Conservation (phyloP, 129 eudicot genomes). For the Chrysanthemum seticuspe region DNA sequence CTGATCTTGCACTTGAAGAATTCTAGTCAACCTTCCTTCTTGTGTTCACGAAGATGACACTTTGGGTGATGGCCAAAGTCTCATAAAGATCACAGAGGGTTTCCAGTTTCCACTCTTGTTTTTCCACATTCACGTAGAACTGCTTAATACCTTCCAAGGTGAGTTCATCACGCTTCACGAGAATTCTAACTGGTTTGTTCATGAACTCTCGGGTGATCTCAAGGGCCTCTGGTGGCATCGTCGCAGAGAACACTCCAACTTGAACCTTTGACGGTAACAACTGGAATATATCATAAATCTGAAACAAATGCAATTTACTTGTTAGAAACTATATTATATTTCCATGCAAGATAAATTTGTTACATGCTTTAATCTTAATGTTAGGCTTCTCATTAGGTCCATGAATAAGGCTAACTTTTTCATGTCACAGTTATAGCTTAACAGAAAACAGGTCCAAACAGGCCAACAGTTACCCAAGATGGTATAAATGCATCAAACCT, state of each 20-base stretch:
- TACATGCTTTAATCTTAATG: neutral
- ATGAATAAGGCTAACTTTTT: too few relatives aligned
- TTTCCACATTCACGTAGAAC: constrained; percentile 69
- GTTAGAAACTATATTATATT: neutral
- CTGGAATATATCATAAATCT: constrained; percentile 69
- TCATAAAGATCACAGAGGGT: constrained; percentile 71
- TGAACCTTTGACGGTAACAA: constrained; percentile 64
- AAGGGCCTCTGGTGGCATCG: constrained; percentile 74
- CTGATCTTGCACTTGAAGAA: too few relatives aligned
- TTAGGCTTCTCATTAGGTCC: neutral
- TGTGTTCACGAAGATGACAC: constrained; percentile 82
- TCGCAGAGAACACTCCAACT: constrained; percentile 73
- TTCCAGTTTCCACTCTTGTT: constrained; percentile 82
- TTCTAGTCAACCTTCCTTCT: constrained; percentile 76
- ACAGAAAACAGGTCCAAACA: too few relatives aligned
- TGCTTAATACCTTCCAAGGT: constrained; percentile 74
- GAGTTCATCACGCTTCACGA: constrained; percentile 64
- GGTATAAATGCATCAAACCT: too few relatives aligned
- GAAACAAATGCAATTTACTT: constrained; percentile 1
- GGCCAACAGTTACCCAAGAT: too few relatives aligned
- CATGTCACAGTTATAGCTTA: too few relatives aligned
- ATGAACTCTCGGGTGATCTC: constrained; percentile 70
- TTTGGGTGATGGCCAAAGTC: constrained; percentile 74
- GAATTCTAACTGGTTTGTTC: constrained; percentile 67
- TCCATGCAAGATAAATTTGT: too few relatives aligned